Base-by-base conservation (phyloP, 345 rosid genomes). In the Euphorbia tirucalli region DNA sequence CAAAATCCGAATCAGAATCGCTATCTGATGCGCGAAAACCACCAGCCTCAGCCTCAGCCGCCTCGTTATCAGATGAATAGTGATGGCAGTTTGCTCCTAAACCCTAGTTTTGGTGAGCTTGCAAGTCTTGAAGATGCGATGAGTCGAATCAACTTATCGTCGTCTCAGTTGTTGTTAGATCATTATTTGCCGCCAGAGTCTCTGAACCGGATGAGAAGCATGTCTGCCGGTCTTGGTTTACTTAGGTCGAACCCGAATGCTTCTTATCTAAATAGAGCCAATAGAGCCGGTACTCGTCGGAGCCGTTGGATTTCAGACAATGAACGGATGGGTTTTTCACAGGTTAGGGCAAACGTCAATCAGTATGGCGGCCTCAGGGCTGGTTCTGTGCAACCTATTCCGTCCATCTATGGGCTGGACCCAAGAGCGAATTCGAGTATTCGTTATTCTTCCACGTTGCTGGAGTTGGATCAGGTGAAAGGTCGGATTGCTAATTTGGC, bases 401-500 rank as follows among this genome's bases (percentile, higher is more conserved):
- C n/a, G n/a, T n/a, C n/a, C n/a, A n/a, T n/a, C n/a, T n/a, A n/a
- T n/a, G n/a, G n/a, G 41, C 24, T 70, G 43, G 65, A 57, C 14
- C 27, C 64, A 9, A 21, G 24, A 7, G 3, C 18, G 28, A 44
- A 19, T 11, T 18, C 65, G 44, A 30, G 14, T 27, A 2, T 21
- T 41, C 44, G 9, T n/a, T n/a, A n/a, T n/a, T n/a, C n/a, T n/a
- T n/a, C n/a, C n/a, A n/a, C n/a, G n/a, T n/a, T n/a, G 11, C 9
- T 41, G 44, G 44, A 52, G 7, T 6, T 54, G 69, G 69, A 59
- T 64, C 74, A 58, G 9, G 18, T 80, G 10, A 67, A 30, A 65
- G 84, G 82, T 1, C 58, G 39, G 27, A 49, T 78, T 16, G 54
- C 30, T 48, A 13, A 32, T 10, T 41, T 49, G 28, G 77, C 80